Evolutionary conservation across 345 rosid species (phyloP), one percentile per base, ranked within the genome.

Genomic region (Adansonia digitata): DNA sequence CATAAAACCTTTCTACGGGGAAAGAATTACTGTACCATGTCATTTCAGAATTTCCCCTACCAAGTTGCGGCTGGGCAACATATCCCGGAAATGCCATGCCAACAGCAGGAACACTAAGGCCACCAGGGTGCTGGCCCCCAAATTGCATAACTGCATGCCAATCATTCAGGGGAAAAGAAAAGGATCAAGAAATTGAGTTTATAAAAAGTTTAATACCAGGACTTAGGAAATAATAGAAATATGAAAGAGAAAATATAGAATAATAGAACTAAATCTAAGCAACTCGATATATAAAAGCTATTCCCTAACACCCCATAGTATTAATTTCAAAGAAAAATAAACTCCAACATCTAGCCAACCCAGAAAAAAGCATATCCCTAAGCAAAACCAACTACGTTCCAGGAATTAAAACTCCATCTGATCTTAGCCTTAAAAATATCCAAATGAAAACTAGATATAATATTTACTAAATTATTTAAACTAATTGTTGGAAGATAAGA

Each of bases 1-100:
- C n/a, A 39, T 2, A 45, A 48, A 46, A 77, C 61, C 29, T 8
- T 22, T 10, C 18, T 37, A 69, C 48, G 53, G 42, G 64, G 45
- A 75, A 75, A 49, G 27, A 77, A 52, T 34, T n/a, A 71, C 37
- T 3, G 68, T 92, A 94, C 98, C 97, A 94, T 81, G 98, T 88
- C 98, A 94, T 90, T 82, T 94, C 97, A 5, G 97, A 92, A 84
- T 91, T 94, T 72, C 94, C 94, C 57, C 87, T 46, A 74, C 98
- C 98, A 85, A 76, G 95, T 79, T 94, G 97, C 22, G 92, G 92
- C 62, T 84, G 89, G 42, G 88, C 84, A 83, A 88, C 95, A 82
- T 90, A 90, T 80, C 95, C 95, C 57, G 98, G 98, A 80, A 88
- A 91, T 66, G 98, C 98, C 97, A 94, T 91, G 84, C 98, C 98